phyloP scores from a whole-genome alignment of 345 rosid species.

The Eucalyptus sp. region DNA sequence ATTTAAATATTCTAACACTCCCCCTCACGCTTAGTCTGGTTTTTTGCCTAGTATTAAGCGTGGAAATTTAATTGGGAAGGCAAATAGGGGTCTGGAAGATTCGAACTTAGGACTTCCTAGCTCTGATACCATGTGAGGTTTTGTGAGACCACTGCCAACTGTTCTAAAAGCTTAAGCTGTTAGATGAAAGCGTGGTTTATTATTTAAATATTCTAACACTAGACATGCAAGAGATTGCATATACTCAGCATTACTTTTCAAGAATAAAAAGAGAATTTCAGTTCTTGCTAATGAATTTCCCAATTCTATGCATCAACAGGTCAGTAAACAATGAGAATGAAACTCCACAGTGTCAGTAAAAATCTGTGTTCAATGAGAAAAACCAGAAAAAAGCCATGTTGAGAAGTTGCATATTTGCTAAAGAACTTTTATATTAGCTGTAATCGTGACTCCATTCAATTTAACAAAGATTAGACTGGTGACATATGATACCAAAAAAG shows the following conservation, averaged over 20 bases:
- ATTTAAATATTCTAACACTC: no score
- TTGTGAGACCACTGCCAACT: no score
- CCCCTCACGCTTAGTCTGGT: no score
- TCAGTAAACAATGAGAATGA: not conserved
- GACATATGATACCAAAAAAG: not conserved
- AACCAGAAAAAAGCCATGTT: not conserved
- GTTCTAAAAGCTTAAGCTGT: no score
- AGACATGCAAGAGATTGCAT: not conserved
- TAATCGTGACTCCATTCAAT: not conserved
- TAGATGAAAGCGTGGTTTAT: no score
- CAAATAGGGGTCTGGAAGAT: no score
- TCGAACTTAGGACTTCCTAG: no score
- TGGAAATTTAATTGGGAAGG: no score
- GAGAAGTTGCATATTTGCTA: not conserved
- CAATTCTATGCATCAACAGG: not conserved
- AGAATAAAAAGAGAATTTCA: not conserved
- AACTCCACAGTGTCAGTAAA: not conserved
- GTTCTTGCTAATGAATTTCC: not conserved
- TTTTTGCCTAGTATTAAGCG: no score
- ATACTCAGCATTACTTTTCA: not conserved
- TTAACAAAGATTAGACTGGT: not conserved
- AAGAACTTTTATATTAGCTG: not conserved
- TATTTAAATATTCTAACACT: no score
- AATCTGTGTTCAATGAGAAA: not conserved
- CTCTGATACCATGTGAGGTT: no score